Percentiles rank a stretch among this genome's conserved stretches.
Evolutionary conservation across 139 green algal genomes (phyloP).

Genomic region (Dunaliella sp.): DNA sequence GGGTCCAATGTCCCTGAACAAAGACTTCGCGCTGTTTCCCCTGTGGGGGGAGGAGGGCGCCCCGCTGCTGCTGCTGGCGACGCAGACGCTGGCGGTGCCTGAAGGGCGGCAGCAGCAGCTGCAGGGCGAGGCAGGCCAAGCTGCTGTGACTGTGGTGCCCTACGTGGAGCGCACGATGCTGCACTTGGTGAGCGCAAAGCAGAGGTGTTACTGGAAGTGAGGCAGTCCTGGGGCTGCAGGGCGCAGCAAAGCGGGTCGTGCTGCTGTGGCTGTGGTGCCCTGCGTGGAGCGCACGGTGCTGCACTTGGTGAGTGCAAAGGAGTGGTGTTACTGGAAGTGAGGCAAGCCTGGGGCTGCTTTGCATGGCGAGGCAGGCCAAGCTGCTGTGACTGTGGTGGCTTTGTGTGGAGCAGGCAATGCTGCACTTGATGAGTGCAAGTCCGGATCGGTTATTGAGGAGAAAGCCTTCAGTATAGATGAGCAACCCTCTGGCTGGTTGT

Average conservation of each 20-base stretch:
- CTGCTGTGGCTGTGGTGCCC: background rate
- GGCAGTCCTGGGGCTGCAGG: background rate
- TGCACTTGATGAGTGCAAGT: background rate
- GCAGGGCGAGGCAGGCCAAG: background rate
- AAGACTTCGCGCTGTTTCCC: background rate
- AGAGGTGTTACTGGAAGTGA: no score
- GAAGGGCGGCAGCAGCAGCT: background rate
- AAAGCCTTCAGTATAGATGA: no score
- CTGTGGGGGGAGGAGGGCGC: background rate
- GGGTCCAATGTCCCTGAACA: background rate
- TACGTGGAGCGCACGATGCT: background rate
- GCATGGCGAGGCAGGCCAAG: background rate
- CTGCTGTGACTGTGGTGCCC: background rate
- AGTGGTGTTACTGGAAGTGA: no score
- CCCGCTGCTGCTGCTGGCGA: background rate
- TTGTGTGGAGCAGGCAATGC: background rate
- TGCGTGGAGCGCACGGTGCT: background rate
- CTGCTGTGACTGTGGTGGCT: background rate
- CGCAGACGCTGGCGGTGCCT: background rate
- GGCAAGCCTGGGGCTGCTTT: no score
- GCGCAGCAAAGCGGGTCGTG: background rate
- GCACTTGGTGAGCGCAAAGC: background rate
- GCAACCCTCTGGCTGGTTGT: background rate
- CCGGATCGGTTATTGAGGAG: no score
- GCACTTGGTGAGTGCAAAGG: background rate